phyloP scores from a whole-genome alignment of 768 basidiomycete species.

The Hericium coralloides region DNA sequence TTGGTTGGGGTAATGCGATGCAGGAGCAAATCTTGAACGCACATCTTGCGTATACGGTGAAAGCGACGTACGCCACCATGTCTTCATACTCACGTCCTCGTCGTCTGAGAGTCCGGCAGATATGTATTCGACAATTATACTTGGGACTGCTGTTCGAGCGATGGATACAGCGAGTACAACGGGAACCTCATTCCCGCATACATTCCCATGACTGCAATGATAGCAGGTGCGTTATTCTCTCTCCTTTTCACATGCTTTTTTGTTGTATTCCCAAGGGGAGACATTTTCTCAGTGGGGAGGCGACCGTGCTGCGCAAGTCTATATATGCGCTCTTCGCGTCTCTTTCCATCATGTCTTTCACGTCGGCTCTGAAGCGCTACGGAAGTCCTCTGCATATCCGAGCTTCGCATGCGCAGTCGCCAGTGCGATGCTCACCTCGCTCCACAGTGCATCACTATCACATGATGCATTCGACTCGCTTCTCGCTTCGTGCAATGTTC shows the following conservation, averaged over 20 bases:
- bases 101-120: constrained; percentile 11
- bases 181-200: constrained; percentile 40
- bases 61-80: constrained; percentile 36
- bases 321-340: too few relatives aligned
- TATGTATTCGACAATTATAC: constrained; percentile 49
- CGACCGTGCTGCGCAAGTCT: too few relatives aligned
- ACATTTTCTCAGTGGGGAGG: too few relatives aligned
- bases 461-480: too few relatives aligned
- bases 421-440: neutral
- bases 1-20: constrained; percentile 56
- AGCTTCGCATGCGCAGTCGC: neutral
- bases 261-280: neutral
- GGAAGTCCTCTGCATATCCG: neutral
- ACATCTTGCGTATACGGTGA: constrained; percentile 36
- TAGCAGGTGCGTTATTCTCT: constrained; percentile 30
- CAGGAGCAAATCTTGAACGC: constrained; percentile 49
- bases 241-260: neutral
- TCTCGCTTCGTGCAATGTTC: neutral
- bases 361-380: too few relatives aligned
- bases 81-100: neutral
- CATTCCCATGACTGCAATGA: constrained; percentile 43
- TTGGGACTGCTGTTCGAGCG: constrained; percentile 33
- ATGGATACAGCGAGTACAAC: constrained; percentile 34
- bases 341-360: too few relatives aligned
- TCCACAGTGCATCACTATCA: neutral